phyloP scores from a whole-genome alignment of 306 rosid species.

The Malus sieversii region DNA sequence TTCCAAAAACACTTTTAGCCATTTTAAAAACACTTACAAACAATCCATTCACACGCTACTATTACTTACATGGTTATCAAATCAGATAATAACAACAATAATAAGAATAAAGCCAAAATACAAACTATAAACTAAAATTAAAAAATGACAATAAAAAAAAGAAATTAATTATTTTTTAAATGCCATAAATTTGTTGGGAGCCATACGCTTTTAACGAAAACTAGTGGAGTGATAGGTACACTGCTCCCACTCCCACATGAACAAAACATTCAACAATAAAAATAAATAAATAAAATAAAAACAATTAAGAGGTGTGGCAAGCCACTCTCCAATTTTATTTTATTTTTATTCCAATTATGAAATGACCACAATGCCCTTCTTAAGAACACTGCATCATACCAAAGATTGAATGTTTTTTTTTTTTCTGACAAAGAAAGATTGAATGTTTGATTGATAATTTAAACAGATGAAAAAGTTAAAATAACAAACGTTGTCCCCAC shows the following conservation, averaged over 20 bases:
- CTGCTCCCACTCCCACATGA: neutral
- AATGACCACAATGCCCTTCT: slow-evolving; percentile 15
- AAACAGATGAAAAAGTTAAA: neutral
- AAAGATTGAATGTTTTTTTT: neutral
- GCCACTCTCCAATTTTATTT: slow-evolving; percentile 16
- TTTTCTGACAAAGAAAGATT: too few relatives aligned
- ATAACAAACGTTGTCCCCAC: slow-evolving; percentile 23
- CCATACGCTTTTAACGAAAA: neutral
- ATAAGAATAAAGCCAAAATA: neutral
- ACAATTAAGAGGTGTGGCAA: slow-evolving; percentile 20
- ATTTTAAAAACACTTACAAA: too few relatives aligned
- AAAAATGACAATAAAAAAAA: neutral
- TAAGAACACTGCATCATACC: neutral
- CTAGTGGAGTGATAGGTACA: slow-evolving; percentile 6
- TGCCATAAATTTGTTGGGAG: slow-evolving; percentile 1
- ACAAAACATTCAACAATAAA: neutral
- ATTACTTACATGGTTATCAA: neutral
- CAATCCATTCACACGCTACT: neutral
- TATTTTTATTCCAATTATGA: neutral
- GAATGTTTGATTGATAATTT: neutral
- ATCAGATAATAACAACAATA: neutral
- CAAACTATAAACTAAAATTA: neutral
- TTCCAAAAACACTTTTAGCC: too few relatives aligned
- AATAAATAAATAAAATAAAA: neutral
- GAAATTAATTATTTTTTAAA: neutral